phyloP scores from a whole-genome alignment of 805 yeast genomes.

The Kuraishia molischiana region DNA sequence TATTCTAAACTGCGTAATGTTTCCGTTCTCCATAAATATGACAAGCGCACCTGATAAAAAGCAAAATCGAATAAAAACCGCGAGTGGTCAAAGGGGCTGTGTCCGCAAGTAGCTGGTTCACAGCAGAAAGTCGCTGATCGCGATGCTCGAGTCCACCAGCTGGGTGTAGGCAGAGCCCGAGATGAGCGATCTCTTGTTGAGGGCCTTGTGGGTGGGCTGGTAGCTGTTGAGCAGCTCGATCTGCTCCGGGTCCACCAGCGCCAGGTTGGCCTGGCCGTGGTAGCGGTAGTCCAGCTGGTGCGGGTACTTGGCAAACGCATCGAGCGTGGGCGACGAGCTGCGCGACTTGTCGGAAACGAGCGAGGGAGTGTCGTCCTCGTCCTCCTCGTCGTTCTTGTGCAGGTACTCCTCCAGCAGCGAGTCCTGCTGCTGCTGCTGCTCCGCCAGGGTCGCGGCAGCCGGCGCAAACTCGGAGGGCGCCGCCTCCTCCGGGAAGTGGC shows the following conservation, averaged over 20 bases:
- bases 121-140: slow-evolving; percentile 14
- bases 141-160: slow-evolving; percentile 18
- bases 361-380: slow-evolving; percentile 1
- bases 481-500: not conserved
- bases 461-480: not conserved
- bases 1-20: too few species aligned
- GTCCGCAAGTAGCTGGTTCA: too few species aligned
- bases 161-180: slow-evolving; percentile 19
- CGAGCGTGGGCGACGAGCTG: not conserved
- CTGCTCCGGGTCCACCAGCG: slow-evolving; percentile 10
- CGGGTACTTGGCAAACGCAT: not conserved
- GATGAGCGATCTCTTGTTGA: slow-evolving; percentile 20
- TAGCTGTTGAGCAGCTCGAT: slow-evolving; percentile 5
- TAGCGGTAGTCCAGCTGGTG: slow-evolving; percentile 14
- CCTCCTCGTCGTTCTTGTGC: not conserved
- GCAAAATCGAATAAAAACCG: too few species aligned
- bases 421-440: not conserved
- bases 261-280: slow-evolving; percentile 16
- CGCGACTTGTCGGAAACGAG: slow-evolving; percentile 1
- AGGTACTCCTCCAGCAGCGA: not conserved
- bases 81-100: too few species aligned
- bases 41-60: too few species aligned
- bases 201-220: slow-evolving; percentile 12
- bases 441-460: not conserved
- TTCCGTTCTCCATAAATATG: not conserved